Percentiles rank a stretch among this genome's conserved stretches.
These are phyloP conservation scores for Amanita pseudoporphyria DNA, from an alignment of 768 basidiomycete species.

Conservation along the genomic window DNA sequence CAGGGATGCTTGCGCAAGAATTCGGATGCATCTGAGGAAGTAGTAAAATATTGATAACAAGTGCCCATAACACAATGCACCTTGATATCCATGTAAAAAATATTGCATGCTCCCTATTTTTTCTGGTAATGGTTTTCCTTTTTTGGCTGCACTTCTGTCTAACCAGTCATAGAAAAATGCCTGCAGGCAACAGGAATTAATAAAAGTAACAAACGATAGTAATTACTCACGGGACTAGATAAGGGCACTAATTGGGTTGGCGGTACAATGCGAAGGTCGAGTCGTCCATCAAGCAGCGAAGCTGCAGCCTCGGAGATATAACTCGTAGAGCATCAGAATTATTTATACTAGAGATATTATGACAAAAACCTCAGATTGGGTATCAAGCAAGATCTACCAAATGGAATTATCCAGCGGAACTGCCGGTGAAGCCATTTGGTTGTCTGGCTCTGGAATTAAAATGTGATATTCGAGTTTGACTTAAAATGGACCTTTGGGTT, in stretches of 20 bases:
- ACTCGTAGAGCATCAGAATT: conserved; percentile 25
- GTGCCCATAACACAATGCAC: conserved; percentile 21
- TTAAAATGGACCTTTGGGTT: conserved; percentile 61
- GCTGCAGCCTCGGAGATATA: conserved; percentile 89
- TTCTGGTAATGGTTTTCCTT: conserved; percentile 74
- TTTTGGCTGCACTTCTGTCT: conserved; percentile 72
- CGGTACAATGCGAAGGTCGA: conserved; percentile 76
- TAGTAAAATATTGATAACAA: not conserved
- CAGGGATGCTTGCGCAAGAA: conserved; percentile 81
- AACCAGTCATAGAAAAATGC: conserved; percentile 94
- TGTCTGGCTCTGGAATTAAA: conserved; percentile 36
- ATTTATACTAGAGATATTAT: not conserved
- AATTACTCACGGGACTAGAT: conserved; percentile 54
- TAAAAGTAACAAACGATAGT: not conserved
- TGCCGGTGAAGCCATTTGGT: conserved; percentile 88
- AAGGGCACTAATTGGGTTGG: conserved; percentile 77
- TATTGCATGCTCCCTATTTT: conserved; percentile 90
- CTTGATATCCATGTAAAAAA: conserved; percentile 78
- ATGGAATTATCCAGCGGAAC: conserved; percentile 84
- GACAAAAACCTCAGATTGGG: conserved; percentile 67
- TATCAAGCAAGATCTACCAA: conserved; percentile 82
- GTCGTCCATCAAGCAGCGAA: conserved; percentile 66
- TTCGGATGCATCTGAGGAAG: conserved; percentile 64
- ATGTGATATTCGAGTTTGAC: not conserved
- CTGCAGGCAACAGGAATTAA: conserved; percentile 21